Conservation (phyloP, 345 rosid genomes). For the Schrenkiella parvula region DNA sequence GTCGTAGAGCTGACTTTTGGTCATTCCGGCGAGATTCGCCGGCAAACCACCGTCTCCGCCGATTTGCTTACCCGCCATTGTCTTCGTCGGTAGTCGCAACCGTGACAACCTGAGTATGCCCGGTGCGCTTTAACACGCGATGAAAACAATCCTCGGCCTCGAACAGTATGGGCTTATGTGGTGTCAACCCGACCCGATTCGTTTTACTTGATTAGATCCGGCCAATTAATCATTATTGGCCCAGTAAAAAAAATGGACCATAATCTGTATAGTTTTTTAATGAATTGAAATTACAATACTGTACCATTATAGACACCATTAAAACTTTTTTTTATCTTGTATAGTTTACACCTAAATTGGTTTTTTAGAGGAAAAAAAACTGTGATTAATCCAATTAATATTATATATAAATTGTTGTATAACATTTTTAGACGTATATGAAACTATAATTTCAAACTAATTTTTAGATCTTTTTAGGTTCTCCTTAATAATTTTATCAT, state of each 20-base stretch:
- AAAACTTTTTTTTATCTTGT: neutral
- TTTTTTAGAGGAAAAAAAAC: neutral
- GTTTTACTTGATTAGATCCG: neutral
- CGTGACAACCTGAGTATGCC: neutral
- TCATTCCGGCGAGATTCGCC: slow-evolving; percentile 79
- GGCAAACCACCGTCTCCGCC: slow-evolving; percentile 67
- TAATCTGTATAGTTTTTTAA: neutral
- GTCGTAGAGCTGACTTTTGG: slow-evolving; percentile 89
- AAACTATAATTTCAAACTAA: neutral
- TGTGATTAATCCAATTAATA: neutral
- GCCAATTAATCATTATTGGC: neutral
- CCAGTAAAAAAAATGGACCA: neutral
- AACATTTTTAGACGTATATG: neutral
- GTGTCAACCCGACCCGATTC: neutral
- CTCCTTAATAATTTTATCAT: neutral
- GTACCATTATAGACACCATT: neutral
- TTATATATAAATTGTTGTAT: neutral
- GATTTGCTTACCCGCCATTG: slow-evolving; percentile 72
- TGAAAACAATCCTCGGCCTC: neutral
- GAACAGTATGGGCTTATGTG: neutral
- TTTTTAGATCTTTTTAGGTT: neutral
- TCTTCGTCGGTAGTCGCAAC: neutral
- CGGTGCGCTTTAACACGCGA: neutral
- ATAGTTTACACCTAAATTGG: neutral
- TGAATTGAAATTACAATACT: neutral